A percentile compares a stretch with the other conserved stretches of the same genome.
These are phyloP conservation scores for Suillus tomentosus DNA, from an alignment of 768 basidiomycete species.

Conservation along the genomic window DNA sequence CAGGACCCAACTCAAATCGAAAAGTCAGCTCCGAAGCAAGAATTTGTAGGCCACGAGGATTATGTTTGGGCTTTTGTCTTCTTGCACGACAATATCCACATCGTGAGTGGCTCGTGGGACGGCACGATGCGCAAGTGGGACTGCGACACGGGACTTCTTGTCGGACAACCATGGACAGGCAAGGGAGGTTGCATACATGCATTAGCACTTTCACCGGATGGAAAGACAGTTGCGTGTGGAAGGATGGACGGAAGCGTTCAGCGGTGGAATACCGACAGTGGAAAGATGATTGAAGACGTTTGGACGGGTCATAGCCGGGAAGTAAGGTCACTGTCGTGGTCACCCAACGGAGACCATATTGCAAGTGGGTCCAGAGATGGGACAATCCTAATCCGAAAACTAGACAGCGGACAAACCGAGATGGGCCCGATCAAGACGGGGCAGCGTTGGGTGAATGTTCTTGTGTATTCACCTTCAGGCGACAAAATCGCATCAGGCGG, in stretches of 20 bases:
- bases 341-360: not conserved
- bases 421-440: not conserved
- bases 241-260: not conserved
- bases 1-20: not conserved
- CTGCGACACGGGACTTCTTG: not conserved
- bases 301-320: not conserved
- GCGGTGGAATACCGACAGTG: not conserved
- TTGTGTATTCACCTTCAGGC: not conserved
- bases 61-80: not conserved
- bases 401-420: not conserved
- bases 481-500: not conserved
- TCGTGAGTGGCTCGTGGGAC: not conserved
- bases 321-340: not conserved
- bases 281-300: not conserved
- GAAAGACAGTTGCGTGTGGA: not conserved
- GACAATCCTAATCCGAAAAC: not conserved
- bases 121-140: slow-evolving; percentile 2
- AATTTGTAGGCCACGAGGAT: not conserved
- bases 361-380: not conserved
- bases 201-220: not conserved
- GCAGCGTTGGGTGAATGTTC: not conserved
- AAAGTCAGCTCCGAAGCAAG: not conserved
- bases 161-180: not conserved
- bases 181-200: not conserved
- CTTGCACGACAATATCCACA: not conserved